Percentiles rank a stretch among this genome's conserved stretches.
Conservation (phyloP, 2,329 filamentous ascomycete genomes). For the Fusarium sp. region DNA sequence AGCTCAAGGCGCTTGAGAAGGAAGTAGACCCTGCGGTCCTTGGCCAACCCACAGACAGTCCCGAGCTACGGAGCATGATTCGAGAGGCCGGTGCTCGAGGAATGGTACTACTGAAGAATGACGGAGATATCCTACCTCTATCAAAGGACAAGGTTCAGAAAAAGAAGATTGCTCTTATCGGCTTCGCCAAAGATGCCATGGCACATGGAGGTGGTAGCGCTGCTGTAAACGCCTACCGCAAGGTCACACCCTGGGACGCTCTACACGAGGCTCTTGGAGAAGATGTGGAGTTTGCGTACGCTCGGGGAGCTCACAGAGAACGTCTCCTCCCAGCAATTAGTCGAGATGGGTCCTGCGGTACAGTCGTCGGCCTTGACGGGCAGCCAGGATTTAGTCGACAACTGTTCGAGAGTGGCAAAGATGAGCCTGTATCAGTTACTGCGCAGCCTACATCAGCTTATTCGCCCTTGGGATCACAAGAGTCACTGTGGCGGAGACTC, state of each 20-base stretch:
- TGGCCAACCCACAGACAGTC: slow-evolving; percentile 32
- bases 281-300: slow-evolving; percentile 42
- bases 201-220: slow-evolving; percentile 54
- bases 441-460: slow-evolving; percentile 41
- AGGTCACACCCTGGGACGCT: slow-evolving; percentile 52
- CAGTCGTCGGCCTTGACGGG: slow-evolving; percentile 47
- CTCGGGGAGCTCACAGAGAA: slow-evolving; percentile 44
- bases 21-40: slow-evolving; percentile 14
- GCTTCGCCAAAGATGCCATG: slow-evolving; percentile 51
- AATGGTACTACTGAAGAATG: slow-evolving; percentile 76
- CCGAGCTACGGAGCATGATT: slow-evolving; percentile 47
- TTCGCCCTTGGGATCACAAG: slow-evolving; percentile 46
- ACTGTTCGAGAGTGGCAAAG: slow-evolving; percentile 42
- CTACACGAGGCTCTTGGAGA: slow-evolving; percentile 44
- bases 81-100: slow-evolving; percentile 59
- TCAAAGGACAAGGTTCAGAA: slow-evolving; percentile 41
- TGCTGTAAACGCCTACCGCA: slow-evolving; percentile 52
- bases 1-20: slow-evolving; percentile 40
- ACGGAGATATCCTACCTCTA: slow-evolving; percentile 68
- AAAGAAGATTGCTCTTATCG: slow-evolving; percentile 52
- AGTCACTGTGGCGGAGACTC: slow-evolving; percentile 44
- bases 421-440: slow-evolving; percentile 33
- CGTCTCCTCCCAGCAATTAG: slow-evolving; percentile 36
- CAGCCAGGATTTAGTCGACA: slow-evolving; percentile 49
- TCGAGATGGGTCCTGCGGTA: slow-evolving; percentile 34